These are phyloP conservation scores for Ganoderma multipileum DNA, from an alignment of 1,284 basidiomycete genomes.

Conservation along the genomic window DNA sequence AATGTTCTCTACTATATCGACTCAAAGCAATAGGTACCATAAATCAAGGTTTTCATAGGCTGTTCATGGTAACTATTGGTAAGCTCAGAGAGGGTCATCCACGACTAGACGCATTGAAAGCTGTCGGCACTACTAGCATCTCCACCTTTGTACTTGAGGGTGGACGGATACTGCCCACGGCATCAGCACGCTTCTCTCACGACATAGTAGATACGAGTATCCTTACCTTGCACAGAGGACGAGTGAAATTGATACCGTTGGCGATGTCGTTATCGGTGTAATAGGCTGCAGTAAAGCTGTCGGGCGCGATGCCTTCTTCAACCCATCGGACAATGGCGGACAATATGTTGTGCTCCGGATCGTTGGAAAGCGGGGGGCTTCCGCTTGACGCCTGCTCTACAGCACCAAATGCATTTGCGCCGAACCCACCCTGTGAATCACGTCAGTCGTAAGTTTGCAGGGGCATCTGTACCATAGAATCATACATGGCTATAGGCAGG, in stretches of 20 bases:
- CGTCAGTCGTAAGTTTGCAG: constrained; percentile 13
- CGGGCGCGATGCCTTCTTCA: constrained; percentile 45
- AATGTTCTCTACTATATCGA: neutral
- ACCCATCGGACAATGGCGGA: constrained; percentile 50
- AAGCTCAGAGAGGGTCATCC: neutral
- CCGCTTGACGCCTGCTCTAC: constrained; percentile 32
- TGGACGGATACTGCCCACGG: constrained; percentile 23
- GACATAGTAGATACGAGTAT: neutral
- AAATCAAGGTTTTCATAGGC: neutral
- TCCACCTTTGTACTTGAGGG: constrained; percentile 22
- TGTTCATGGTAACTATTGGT: neutral
- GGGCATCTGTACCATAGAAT: neutral
- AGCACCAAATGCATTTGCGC: constrained; percentile 37
- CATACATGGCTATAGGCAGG: constrained; percentile 18
- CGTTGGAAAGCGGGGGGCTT: constrained; percentile 35
- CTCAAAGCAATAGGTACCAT: neutral
- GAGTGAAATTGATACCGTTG: constrained; percentile 34
- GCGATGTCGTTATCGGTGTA: constrained; percentile 33
- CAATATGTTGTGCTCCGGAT: constrained; percentile 43
- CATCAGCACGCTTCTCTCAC: neutral
- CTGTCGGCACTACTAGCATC: constrained; percentile 22
- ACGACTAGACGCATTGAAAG: constrained; percentile 15
- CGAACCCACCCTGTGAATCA: constrained; percentile 22
- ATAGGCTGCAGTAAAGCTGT: constrained; percentile 38
- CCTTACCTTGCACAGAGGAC: constrained; percentile 37